Base-by-base conservation (phyloP, 305 asterid species). In the Withania somnifera region DNA sequence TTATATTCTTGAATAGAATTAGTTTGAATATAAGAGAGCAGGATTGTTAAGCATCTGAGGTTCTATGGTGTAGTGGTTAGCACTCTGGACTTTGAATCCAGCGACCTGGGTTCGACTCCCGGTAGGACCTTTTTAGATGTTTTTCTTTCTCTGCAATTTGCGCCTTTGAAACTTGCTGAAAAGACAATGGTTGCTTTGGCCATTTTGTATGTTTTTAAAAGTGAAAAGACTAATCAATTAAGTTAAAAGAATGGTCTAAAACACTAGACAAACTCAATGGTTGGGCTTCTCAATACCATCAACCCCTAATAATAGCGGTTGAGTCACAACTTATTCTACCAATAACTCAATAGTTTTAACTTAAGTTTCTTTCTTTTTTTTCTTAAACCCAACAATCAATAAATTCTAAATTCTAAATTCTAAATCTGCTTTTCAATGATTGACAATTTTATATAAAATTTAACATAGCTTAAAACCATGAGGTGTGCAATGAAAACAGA, bases 41-140 rank as follows among this genome's bases (percentile, higher is more conserved):
- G n/a, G n/a, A n/a, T n/a, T n/a, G n/a, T 0, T 0, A 6, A 1
- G 1, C 22, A 69, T 5, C 0, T 22, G 0, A 69, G 78, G 78
- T 97, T 97, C 98, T 90, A 95, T 93, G 98, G 98, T 97, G 98
- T 95, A 95, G 98, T 95, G 98, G 98, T 97, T 97, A 97, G 98
- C 97, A 97, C 98, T 93, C 89, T 92, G 97, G 98, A 97, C 97
- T 95, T 95, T 94, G 98, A 96, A 94, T 91, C 97, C 98, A 93
- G 94, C 94, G 97, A 97, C 98, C 95, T 91, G 99, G 99, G 99
- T 97, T 97, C 97, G 97, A 95, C 95, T 95, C 97, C 97, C 97
- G 96, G 98, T 97, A 88, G 98, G 98, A 95, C 97, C 98, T 96
- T 38, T 38, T 58, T 0, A n/a, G n/a, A n/a, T 1, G 4, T 79